Evolutionary conservation across 1,284 basidiomycete genomes (phyloP), one percentile per base, ranked within the genome.

Genomic region (Pholiota adiposa): DNA sequence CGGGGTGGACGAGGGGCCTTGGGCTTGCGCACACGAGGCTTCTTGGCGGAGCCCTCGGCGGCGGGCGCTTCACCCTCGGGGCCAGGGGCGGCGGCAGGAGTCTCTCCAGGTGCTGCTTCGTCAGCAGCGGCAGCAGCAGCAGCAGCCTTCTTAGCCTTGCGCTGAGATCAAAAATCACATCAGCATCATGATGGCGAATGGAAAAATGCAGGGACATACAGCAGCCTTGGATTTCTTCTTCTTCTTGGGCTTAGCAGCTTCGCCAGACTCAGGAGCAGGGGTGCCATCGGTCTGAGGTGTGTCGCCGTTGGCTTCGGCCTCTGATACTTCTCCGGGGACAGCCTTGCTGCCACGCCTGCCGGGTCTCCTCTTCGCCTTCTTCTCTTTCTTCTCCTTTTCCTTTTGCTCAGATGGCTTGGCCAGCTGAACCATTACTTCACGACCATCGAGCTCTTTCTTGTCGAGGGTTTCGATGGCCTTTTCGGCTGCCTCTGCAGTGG

Each of bases 321-420:
- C 91, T 52, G 88, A 88, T 75, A 93, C 86, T 77, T 93, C 92
- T 58, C 92, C 90, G 68, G 90, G 89, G 63, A 92, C 89, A 70
- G 90, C 85, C 79, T 89, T 93, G 79, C 80, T 81, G 74, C 90
- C 90, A 70, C 91, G 89, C 76, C 91, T 88, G 77, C 90, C 87
- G 69, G 87, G 84, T 75, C 87, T 83, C 78, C 88, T 87, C 82
- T 89, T 92, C 66, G 84, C 75, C 76, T 82, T 89, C 76, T 79
- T 89, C 76, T 90, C 89, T 75, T 83, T 88, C 76, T 83, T 88
- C 76, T 86, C 92, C 78, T 86, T 89, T 80, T 90, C 88, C 82
- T 93, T 94, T 78, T 91, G 85, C 64, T 93, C 90, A 63, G 88
- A 80, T 61, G 93, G 91, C 79, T 95, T 95, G 72, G 95, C 96